Evolutionary conservation across 345 rosid species (phyloP).

Genomic region (Citrus reticulata): DNA sequence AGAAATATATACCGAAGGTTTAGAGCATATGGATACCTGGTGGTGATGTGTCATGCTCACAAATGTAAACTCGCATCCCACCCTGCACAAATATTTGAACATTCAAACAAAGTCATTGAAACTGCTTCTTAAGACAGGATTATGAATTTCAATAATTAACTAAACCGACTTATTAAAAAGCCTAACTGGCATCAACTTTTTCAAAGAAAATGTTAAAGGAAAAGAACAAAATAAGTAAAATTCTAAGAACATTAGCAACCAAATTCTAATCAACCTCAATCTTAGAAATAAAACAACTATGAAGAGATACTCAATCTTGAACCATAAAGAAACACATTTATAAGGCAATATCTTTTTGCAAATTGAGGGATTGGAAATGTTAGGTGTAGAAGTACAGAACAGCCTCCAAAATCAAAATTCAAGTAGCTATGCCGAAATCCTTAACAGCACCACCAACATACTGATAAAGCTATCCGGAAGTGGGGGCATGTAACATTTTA

Average conservation of each 20-base stretch:
- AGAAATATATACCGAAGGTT: neutral
- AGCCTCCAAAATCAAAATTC: neutral
- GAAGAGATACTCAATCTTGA: neutral
- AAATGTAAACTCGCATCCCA: constrained; percentile 67
- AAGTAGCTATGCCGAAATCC: neutral
- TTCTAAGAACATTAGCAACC: neutral
- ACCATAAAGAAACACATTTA: neutral
- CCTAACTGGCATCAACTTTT: neutral
- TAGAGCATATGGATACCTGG: constrained; percentile 48
- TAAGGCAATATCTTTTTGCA: neutral
- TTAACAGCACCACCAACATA: neutral
- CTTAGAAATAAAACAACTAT: neutral
- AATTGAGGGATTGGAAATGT: neutral
- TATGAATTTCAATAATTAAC: neutral
- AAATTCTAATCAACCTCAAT: neutral
- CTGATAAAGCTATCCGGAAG: neutral
- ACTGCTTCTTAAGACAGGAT: neutral
- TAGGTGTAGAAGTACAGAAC: neutral
- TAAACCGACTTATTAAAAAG: neutral
- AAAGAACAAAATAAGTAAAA: neutral
- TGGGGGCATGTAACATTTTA: neutral
- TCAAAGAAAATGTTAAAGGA: neutral
- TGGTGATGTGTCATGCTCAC: constrained; percentile 81
- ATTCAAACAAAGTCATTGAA: constrained; percentile 3
- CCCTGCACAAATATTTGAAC: constrained; percentile 51